These are phyloP conservation scores for Noccaea bulbosa DNA, from an alignment of 345 rosid genomes.

Conservation along the genomic window DNA sequence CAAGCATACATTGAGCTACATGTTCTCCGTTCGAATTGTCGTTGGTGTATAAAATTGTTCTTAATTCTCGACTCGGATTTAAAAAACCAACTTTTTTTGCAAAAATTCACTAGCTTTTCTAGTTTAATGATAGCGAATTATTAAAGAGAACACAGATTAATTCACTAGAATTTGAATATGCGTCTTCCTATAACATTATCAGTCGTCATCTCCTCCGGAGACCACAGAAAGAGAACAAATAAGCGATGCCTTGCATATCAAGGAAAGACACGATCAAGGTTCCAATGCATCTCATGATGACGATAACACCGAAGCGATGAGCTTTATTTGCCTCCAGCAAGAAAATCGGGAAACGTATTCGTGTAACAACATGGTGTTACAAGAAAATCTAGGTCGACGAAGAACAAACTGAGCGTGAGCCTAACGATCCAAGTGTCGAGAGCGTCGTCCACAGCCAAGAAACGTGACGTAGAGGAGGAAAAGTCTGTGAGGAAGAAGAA, in stretches of 20 bases:
- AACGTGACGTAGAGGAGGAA: slow-evolving; percentile 16
- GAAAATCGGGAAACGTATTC: slow-evolving; percentile 46
- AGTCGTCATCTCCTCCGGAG: slow-evolving; percentile 6
- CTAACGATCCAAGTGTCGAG: slow-evolving; percentile 48
- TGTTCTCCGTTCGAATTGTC: too few species aligned
- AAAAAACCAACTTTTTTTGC: too few species aligned
- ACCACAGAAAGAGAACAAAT: slow-evolving; percentile 10
- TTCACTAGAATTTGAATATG: too few species aligned
- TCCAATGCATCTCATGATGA: neutral
- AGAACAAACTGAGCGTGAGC: slow-evolving; percentile 29
- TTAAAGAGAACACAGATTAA: too few species aligned
- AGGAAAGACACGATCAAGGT: neutral
- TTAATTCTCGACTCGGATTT: too few species aligned
- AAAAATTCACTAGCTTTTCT: too few species aligned
- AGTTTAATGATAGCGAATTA: too few species aligned
- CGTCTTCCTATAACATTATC: too few species aligned
- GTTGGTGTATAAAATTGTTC: too few species aligned
- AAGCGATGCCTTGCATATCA: neutral
- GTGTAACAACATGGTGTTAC: slow-evolving; percentile 24
- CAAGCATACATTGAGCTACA: too few species aligned
- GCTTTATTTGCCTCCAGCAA: slow-evolving; percentile 54
- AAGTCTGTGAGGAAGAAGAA: slow-evolving; percentile 37
- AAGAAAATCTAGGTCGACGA: slow-evolving; percentile 34
- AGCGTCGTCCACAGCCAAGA: slow-evolving; percentile 43
- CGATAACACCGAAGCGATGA: neutral